These are phyloP conservation scores for Caloboletus inedulis DNA, from an alignment of 1,284 basidiomycete species.

Conservation along the genomic window DNA sequence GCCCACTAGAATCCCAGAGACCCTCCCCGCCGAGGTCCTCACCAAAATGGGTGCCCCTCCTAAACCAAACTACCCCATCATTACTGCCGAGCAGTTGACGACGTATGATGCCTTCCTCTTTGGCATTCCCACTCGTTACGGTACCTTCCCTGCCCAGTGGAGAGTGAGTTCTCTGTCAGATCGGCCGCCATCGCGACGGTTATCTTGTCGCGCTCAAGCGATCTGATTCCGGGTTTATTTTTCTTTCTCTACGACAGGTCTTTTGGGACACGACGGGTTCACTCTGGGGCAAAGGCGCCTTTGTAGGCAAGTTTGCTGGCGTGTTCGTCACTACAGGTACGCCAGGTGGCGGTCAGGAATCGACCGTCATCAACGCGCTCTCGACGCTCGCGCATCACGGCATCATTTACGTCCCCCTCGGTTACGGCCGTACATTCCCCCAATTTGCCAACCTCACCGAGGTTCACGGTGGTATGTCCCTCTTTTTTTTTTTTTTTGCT, in stretches of 20 bases:
- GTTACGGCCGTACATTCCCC: constrained; percentile 40
- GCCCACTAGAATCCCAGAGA: constrained; percentile 46
- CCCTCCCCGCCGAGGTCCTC: constrained; percentile 51
- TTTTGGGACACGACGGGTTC: constrained; percentile 52
- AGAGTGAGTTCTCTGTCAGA: constrained; percentile 22
- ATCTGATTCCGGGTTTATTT: neutral
- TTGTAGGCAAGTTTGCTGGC: constrained; percentile 53
- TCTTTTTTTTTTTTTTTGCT: no score
- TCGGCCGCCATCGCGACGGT: neutral
- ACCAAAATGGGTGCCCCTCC: constrained; percentile 51
- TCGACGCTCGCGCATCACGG: constrained; percentile 59
- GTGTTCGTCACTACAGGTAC: constrained; percentile 42
- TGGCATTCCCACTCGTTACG: constrained; percentile 50
- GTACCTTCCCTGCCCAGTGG: constrained; percentile 35
- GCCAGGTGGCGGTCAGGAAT: constrained; percentile 43
- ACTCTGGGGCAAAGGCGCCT: constrained; percentile 46
- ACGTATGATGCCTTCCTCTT: constrained; percentile 38
- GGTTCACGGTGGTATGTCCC: constrained; percentile 40
- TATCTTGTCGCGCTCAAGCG: no score
- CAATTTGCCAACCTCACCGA: constrained; percentile 39
- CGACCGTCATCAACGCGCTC: constrained; percentile 45
- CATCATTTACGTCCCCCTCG: constrained; percentile 50
- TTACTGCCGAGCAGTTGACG: constrained; percentile 43
- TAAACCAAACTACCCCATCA: constrained; percentile 44
- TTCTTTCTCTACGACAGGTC: constrained; percentile 24